Conservation (phyloP, 2,329 filamentous ascomycete species). For the Alternaria burnsii region DNA sequence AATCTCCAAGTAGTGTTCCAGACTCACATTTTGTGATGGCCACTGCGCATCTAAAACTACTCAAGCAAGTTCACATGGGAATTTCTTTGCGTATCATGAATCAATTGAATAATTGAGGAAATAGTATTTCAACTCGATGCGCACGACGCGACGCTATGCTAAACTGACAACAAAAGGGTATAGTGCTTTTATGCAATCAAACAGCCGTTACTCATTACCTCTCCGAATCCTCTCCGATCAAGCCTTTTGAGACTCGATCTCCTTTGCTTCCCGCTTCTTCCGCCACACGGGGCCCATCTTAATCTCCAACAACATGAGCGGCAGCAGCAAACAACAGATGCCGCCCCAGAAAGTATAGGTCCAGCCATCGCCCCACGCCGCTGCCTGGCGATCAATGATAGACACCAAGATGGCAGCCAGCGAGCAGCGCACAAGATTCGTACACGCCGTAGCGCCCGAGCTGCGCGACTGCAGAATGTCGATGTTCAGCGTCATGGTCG, state of each 20-base stretch:
- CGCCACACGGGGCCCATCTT: constrained; percentile 37
- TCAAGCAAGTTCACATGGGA: no score
- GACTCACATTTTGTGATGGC: no score
- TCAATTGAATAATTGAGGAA: no score
- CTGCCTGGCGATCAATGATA: constrained; percentile 37
- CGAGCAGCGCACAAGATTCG: constrained; percentile 38
- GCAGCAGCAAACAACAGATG: constrained; percentile 32
- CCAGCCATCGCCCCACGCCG: constrained; percentile 33
- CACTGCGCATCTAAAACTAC: no score
- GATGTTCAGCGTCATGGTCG: constrained; percentile 42
- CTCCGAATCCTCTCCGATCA: not conserved
- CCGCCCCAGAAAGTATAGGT: constrained; percentile 40
- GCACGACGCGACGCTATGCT: constrained; percentile 5
- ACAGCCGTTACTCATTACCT: constrained; percentile 2
- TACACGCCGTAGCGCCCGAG: constrained; percentile 39
- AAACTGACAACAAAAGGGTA: constrained; percentile 7
- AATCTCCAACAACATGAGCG: constrained; percentile 41
- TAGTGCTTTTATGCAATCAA: constrained; percentile 10
- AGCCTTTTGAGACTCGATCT: constrained; percentile 21
- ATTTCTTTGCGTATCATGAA: accelerated
- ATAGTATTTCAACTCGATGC: not conserved
- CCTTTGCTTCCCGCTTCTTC: constrained; percentile 26
- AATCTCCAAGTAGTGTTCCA: no score
- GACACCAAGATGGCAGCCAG: constrained; percentile 36
- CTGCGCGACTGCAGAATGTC: constrained; percentile 39